Base-by-base conservation (phyloP, 306 rosid species). In the Prosopis cineraria region DNA sequence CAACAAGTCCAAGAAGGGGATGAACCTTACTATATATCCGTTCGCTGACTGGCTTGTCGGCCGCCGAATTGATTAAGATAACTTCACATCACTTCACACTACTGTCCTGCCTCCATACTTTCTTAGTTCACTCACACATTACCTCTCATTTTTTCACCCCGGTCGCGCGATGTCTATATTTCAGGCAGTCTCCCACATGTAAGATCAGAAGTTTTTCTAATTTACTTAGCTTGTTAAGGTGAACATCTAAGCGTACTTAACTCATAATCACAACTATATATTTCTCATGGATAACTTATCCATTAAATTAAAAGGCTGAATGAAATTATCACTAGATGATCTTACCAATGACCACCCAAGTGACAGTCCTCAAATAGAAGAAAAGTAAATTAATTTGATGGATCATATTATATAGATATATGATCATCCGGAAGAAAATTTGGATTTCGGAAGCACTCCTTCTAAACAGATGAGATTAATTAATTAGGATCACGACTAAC, bases 1-100 rank as follows among this genome's bases (percentile, higher is more conserved):
- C 63, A 69, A 69, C 77, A 56, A 12, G 31, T 55, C 73, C 34
- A 40, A 74, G 22, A n/a, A 56, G 39, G 70, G 66, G 33, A 84
- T 83, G 81, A 66, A 80, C 41, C 78, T 50, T 70, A 68, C 43
- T 17, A 27, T 74, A 27, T 72, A 77, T 81, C 86, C 78, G 84
- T 77, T 79, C 73, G 59, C 76, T 58, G 16, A 68, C 73, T 72
- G 24, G 43, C 62, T 81, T 76, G 86, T 75, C 85, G 74, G 72
- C 86, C 83, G 72, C 86, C 83, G 64, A 72, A 78, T 63, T 77
- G 58, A 82, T 73, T 73, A 78, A 64, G 56, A 69, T 48, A 55
- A 56, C 68, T 56, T 37, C 66, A 56, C 25, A 25, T 4, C 19
- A 56, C 7, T 56, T 56, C 64, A 29, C 24, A n/a, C 44, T 55